Conservation (phyloP, 768 basidiomycete species). For the Kwoniella newhampshirensis region DNA sequence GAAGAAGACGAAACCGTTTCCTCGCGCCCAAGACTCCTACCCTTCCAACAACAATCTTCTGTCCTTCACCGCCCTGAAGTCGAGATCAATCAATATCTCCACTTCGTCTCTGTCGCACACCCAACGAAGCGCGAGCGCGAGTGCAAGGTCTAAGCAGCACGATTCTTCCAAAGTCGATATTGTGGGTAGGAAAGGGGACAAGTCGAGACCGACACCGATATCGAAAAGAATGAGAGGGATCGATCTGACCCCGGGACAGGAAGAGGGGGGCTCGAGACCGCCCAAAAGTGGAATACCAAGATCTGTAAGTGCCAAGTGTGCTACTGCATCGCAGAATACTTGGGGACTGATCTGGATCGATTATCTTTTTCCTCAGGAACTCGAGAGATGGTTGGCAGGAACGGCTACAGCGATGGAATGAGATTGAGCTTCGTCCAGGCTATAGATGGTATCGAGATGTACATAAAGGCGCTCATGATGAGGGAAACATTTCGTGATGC, state of each 20-base stretch:
- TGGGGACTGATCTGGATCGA: not conserved
- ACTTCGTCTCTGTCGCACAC: slow-evolving; percentile 4
- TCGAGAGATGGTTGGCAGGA: slow-evolving; percentile 9
- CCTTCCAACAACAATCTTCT: no score
- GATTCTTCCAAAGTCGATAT: not conserved
- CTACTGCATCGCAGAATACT: not conserved
- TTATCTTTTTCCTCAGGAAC: not conserved
- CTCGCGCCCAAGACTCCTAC: no score
- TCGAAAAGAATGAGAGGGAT: slow-evolving; percentile 10
- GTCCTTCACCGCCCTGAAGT: no score
- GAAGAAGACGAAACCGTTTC: not conserved
- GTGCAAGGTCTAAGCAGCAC: not conserved
- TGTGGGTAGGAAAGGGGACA: not conserved
- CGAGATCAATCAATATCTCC: not conserved
- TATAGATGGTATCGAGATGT: not conserved
- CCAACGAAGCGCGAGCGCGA: no score
- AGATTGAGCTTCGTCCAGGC: not conserved
- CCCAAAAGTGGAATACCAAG: slow-evolving; percentile 33
- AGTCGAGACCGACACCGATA: not conserved
- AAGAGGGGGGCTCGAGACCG: slow-evolving; percentile 30
- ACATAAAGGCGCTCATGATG: no score
- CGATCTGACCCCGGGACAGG: slow-evolving; percentile 40
- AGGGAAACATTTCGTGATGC: no score
- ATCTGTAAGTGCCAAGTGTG: slow-evolving; percentile 15
- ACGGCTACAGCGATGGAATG: not conserved